Evolutionary conservation across 805 yeast species (phyloP), one percentile per base, ranked within the genome.

Genomic region (Myxozyma sirexii): DNA sequence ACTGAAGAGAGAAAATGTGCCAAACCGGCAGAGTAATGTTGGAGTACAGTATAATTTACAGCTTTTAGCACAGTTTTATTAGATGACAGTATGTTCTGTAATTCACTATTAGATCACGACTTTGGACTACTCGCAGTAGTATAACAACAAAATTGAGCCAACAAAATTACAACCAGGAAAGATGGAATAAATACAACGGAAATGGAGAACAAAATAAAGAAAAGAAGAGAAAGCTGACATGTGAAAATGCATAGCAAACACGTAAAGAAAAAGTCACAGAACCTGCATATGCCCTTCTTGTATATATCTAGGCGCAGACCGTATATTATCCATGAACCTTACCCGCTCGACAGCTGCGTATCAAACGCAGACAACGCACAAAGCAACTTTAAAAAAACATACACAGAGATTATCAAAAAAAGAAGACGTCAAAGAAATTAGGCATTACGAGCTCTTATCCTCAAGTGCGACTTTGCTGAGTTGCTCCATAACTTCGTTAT

Each of bases 1-100:
- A 74, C 83, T 12, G 97, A 91, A 68, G 77, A 78, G 67, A 80
- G 99, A 60, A 94, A 94, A 73, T 90, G 96, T 75, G 99, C 99
- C 2, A 91, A 90, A 71, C 96, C 97, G 5, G 48, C 57, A 7
- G 54, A 55, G 24, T 48, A 27, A 41, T 13, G 17, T 35, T 29
- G 10, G 33, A 29, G 10, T 29, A 29, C 10, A n/a, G n/a, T n/a
- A n/a, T n/a, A n/a, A n/a, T n/a, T n/a, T n/a, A n/a, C n/a, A n/a
- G n/a, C n/a, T n/a, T n/a, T n/a, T n/a, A n/a, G n/a, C n/a, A n/a
- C n/a, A n/a, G n/a, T n/a, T n/a, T n/a, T n/a, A n/a, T n/a, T n/a
- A n/a, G n/a, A n/a, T n/a, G n/a, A 44, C 35, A 29, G 10, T 13
- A 23, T 17, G 10, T 35, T 27, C 7, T 27, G 12, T 43, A 17